Evolutionary conservation across 495 filamentous ascomycete genomes (phyloP).

Genomic region (Hamigera avellanea): DNA sequence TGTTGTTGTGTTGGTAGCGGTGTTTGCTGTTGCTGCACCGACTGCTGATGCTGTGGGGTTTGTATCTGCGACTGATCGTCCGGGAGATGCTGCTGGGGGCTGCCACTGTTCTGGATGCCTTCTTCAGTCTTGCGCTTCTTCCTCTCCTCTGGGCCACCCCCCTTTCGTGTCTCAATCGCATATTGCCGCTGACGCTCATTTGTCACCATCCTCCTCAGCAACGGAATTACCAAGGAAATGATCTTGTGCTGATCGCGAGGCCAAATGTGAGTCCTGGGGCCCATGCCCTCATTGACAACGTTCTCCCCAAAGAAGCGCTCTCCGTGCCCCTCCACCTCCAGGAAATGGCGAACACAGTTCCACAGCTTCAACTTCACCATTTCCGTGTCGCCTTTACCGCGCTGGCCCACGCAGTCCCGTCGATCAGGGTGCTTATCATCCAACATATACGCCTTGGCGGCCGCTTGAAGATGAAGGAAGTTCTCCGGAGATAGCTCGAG

Average conservation of each 20-base stretch:
- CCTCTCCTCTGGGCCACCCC: slow-evolving; percentile 28
- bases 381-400: slow-evolving; percentile 47
- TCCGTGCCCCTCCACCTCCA: slow-evolving; percentile 43
- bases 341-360: slow-evolving; percentile 46
- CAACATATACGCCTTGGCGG: slow-evolving; percentile 51
- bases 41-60: background rate
- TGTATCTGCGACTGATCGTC: slow-evolving; percentile 27
- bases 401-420: slow-evolving; percentile 46
- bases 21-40: background rate
- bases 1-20: slow-evolving; percentile 10
- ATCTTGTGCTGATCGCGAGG: slow-evolving; percentile 45
- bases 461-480: slow-evolving; percentile 47
- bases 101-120: slow-evolving; percentile 15
- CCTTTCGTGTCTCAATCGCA: slow-evolving; percentile 46
- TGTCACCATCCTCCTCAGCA: slow-evolving; percentile 51
- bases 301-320: slow-evolving; percentile 44
- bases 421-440: slow-evolving; percentile 44
- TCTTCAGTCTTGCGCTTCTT: slow-evolving; percentile 34
- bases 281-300: slow-evolving; percentile 31
- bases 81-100: slow-evolving; percentile 14
- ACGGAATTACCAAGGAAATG: slow-evolving; percentile 43
- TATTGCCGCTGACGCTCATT: slow-evolving; percentile 54
- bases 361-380: slow-evolving; percentile 51
- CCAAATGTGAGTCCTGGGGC: slow-evolving; percentile 39
- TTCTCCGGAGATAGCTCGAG: slow-evolving; percentile 46